Base-by-base conservation (phyloP, 1,284 basidiomycete genomes). In the Ustilago shanxiensis region DNA sequence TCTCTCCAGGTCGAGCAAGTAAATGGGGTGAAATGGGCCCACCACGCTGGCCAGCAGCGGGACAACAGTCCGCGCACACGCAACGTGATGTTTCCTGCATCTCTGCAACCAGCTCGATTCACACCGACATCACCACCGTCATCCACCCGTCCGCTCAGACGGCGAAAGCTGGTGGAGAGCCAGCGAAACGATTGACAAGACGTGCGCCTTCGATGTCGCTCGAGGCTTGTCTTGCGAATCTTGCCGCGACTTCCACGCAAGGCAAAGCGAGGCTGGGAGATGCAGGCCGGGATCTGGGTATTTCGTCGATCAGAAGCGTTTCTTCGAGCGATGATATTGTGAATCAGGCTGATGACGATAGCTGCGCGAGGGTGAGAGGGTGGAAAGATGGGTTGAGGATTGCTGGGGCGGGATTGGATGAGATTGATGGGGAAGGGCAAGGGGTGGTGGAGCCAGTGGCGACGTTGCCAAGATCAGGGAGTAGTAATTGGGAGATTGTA, bases 11-110 rank as follows among this genome's bases (percentile, higher is more conserved):
- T 20, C 51, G 75, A 41, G 70, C 70, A 10, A 77, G 75, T 52
- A 77, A 77, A 61, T 77, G 75, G 75, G 75, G 75, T 0, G 75
- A 73, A 24, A 77, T 77, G 75, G 75, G 75, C 18, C 75, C 75
- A 16, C 75, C 75, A 13, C 62, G 66, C 2, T 77, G 75, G 75
- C 66, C 75, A 1, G 67, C 56, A 18, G 54, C 67, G 10, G 62
- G 60, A 39, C 70, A 66, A 22, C 55, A 66, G 24, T 24, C 64
- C 6, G 11, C 33, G 11, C 60, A 66, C 22, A 24, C 41, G 5
- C 59, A 75, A 1, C 66, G 73, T 11, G 68, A 76, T 33, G 61
- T 72, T 7, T 77, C 74, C 8, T 63, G 74, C 73, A 47, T 76
- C 44, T 71, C 73, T 20, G 55, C 62, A 7, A 67, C 31, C 29